Percentiles rank a stretch among this genome's conserved stretches.
phyloP scores from a whole-genome alignment of 352 stramenopile species.

The Plasmopara viticola region DNA sequence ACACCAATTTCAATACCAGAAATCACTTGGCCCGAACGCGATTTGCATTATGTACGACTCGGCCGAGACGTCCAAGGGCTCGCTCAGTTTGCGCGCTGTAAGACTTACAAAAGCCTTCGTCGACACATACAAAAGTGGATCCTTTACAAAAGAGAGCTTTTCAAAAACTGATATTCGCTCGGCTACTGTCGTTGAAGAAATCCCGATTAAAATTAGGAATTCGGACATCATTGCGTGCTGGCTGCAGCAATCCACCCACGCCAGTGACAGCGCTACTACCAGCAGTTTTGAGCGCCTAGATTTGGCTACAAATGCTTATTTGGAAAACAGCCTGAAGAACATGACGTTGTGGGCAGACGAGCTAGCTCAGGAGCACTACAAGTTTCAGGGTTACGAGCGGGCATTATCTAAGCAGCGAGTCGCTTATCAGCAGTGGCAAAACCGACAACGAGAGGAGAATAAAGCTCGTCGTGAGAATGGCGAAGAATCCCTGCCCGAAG shows the following conservation, averaged over 20 bases:
- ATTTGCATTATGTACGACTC: conserved; percentile 98
- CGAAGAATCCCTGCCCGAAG: conserved; percentile 67
- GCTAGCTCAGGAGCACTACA: conserved; percentile 92
- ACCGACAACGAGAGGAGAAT: conserved; percentile 86
- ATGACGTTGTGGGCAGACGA: conserved; percentile 97
- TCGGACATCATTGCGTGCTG: conserved; percentile 92
- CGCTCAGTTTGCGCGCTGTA: conserved; percentile 93
- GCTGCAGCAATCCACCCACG: conserved; percentile 76
- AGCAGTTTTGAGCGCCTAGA: conserved; percentile 94
- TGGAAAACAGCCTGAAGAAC: conserved; percentile 98
- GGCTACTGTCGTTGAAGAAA: conserved; percentile 91
- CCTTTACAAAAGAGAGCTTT: conserved; percentile 83
- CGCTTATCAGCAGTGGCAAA: conserved; percentile 82
- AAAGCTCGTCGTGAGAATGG: conserved; percentile 75
- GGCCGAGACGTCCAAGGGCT: conserved; percentile 91
- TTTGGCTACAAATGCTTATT: conserved; percentile 93
- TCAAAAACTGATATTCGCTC: conserved; percentile 80
- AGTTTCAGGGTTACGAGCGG: conserved; percentile 88
- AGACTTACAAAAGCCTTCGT: conserved; percentile 93
- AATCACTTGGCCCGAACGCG: conserved; percentile 93
- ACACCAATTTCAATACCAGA: conserved; percentile 96
- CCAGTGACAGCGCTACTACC: conserved; percentile 49
- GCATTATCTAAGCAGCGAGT: conserved; percentile 79
- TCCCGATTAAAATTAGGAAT: conserved; percentile 95
- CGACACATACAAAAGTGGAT: conserved; percentile 81